phyloP scores from a whole-genome alignment of 192 early-diverging fungal genomes.

The Geranomyces variabilis region DNA sequence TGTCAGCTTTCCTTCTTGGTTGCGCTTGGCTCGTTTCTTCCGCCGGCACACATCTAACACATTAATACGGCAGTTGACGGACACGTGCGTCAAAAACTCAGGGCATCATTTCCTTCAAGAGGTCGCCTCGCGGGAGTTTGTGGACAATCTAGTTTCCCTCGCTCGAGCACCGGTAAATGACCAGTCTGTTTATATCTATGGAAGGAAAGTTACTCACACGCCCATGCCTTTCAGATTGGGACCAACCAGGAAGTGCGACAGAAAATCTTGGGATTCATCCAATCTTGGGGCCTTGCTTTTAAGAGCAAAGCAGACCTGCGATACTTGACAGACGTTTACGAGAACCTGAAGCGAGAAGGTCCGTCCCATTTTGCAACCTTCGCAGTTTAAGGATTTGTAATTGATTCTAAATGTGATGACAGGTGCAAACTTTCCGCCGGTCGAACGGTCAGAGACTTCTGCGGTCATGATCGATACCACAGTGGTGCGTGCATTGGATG shows the following conservation, averaged over 20 bases:
- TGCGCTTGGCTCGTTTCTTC: neutral
- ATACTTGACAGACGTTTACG: slow-evolving; percentile 81
- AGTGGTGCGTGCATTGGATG: slow-evolving; percentile 60
- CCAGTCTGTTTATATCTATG: neutral
- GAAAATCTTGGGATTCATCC: slow-evolving; percentile 76
- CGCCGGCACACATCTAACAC: neutral
- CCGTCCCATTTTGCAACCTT: slow-evolving; percentile 14
- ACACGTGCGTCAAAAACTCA: slow-evolving; percentile 95
- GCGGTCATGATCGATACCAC: slow-evolving; percentile 79
- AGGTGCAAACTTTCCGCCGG: slow-evolving; percentile 76
- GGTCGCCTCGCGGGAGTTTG: slow-evolving; percentile 85
- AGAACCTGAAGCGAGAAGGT: slow-evolving; percentile 79
- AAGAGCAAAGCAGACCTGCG: slow-evolving; percentile 76
- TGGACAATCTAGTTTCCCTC: slow-evolving; percentile 77
- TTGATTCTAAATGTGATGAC: neutral
- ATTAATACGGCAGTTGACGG: slow-evolving; percentile 62
- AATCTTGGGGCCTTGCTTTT: slow-evolving; percentile 88
- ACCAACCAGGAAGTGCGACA: slow-evolving; percentile 75
- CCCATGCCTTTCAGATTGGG: slow-evolving; percentile 15
- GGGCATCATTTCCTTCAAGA: slow-evolving; percentile 85
- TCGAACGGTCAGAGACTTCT: slow-evolving; percentile 61
- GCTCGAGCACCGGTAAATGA: slow-evolving; percentile 57
- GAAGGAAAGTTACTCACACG: neutral
- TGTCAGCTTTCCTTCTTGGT: neutral
- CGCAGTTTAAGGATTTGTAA: neutral